Percentiles rank a stretch among this genome's conserved stretches.
These are phyloP conservation scores for Penicillium digitatum DNA, from an alignment of 2,329 filamentous ascomycete species.

Conservation along the genomic window DNA sequence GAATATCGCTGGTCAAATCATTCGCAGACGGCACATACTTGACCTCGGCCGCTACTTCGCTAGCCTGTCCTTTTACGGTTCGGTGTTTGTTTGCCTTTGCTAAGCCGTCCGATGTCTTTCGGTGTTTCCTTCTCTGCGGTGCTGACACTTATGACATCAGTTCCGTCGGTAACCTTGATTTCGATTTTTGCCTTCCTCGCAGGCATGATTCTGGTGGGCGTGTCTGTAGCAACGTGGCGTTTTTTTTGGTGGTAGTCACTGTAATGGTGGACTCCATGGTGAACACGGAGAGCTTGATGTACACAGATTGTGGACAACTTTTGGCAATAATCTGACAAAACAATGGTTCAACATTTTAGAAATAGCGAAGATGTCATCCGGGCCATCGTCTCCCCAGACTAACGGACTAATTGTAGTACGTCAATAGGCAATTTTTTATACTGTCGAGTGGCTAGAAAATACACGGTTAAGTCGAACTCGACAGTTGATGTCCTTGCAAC, in stretches of 20 bases:
- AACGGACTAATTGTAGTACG: background rate
- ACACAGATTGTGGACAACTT: background rate
- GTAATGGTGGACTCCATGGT: background rate
- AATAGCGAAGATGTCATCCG: background rate
- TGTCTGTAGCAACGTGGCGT: background rate
- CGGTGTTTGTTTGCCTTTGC: background rate
- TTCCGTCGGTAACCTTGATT: background rate
- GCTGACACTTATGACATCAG: background rate
- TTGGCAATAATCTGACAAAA: background rate
- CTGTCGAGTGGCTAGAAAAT: too few relatives aligned
- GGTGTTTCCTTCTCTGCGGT: background rate
- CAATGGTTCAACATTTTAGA: background rate
- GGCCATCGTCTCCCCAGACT: background rate
- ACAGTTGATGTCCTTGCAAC: background rate
- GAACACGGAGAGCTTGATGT: background rate
- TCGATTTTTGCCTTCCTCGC: background rate
- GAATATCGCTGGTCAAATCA: background rate
- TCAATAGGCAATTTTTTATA: background rate
- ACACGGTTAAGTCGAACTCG: background rate
- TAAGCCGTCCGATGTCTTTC: background rate
- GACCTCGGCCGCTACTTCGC: background rate
- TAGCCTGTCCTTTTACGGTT: background rate
- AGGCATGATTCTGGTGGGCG: background rate
- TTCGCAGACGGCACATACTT: background rate
- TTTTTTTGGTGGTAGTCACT: background rate